Percentiles rank a stretch among this genome's conserved stretches.
Conservation (phyloP, 768 basidiomycete genomes). For the Hygrophorus russula region DNA sequence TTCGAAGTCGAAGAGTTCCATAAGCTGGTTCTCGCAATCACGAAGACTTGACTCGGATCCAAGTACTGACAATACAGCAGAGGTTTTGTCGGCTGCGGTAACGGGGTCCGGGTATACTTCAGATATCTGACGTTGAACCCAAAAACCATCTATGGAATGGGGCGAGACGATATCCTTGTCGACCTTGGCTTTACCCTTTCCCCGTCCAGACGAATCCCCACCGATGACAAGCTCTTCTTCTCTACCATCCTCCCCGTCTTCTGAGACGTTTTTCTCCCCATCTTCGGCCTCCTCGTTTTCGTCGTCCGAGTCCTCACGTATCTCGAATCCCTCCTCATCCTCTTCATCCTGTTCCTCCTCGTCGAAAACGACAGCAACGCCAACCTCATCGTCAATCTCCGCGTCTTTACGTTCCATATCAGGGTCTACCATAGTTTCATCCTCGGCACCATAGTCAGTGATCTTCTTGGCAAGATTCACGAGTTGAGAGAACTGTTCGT, state of each 20-base stretch:
- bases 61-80: conserved; percentile 73
- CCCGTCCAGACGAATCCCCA: conserved; percentile 43
- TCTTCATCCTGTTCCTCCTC: conserved; percentile 95
- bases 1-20: conserved; percentile 93
- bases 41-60: conserved; percentile 80
- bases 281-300: conserved; percentile 62
- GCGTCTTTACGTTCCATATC: conserved; percentile 75
- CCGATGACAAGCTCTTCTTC: conserved; percentile 76
- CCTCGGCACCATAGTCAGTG: conserved; percentile 88
- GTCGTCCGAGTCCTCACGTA: conserved; percentile 71
- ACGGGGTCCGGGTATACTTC: conserved; percentile 90
- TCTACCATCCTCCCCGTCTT: conserved; percentile 32
- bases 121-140: conserved; percentile 92
- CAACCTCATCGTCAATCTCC: conserved; percentile 90
- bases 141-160: conserved; percentile 92
- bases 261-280: conserved; percentile 29
- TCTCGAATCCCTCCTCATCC: conserved; percentile 81
- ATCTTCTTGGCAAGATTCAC: conserved; percentile 86
- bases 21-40: conserved; percentile 91
- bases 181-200: conserved; percentile 40
- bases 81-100: conserved; percentile 86
- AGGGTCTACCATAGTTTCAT: conserved; percentile 67
- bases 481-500: conserved; percentile 74
- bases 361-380: conserved; percentile 97
- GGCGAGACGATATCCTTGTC: conserved; percentile 80